phyloP scores from a whole-genome alignment of 768 basidiomycete species.

The Boletus fagicola region DNA sequence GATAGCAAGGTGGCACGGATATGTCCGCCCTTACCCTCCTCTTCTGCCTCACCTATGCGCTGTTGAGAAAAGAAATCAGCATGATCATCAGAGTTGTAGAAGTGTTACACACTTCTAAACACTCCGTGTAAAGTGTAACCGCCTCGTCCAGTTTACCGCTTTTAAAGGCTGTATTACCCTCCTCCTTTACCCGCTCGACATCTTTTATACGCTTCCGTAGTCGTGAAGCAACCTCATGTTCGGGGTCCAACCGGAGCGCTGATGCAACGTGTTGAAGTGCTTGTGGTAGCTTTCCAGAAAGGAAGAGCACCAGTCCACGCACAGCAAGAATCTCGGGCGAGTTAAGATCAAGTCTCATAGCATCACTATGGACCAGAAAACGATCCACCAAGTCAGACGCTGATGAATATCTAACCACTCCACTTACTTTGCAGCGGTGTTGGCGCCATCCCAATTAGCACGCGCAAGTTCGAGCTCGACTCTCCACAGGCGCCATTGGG shows the following conservation, averaged over 20 bases:
- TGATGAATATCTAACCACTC: background rate
- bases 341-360: slow-evolving; percentile 64
- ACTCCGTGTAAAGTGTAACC: slow-evolving; percentile 63
- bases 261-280: slow-evolving; percentile 68
- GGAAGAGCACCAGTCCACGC: slow-evolving; percentile 79
- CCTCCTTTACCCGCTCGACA: slow-evolving; percentile 80
- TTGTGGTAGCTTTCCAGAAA: slow-evolving; percentile 65
- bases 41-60: slow-evolving; percentile 64
- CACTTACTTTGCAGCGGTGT: slow-evolving; percentile 69
- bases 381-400: slow-evolving; percentile 4
- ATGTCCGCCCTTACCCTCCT: slow-evolving; percentile 77
- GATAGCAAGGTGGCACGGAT: slow-evolving; percentile 78
- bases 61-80: slow-evolving; percentile 26
- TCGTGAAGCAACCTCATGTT: slow-evolving; percentile 64
- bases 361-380: slow-evolving; percentile 50
- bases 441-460: slow-evolving; percentile 72
- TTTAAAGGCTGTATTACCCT: slow-evolving; percentile 80
- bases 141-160: slow-evolving; percentile 57
- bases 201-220: slow-evolving; percentile 79
- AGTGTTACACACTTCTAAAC: slow-evolving; percentile 54
- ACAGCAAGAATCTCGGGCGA: slow-evolving; percentile 77
- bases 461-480: slow-evolving; percentile 75
- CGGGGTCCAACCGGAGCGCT: slow-evolving; percentile 77
- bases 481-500: slow-evolving; percentile 78
- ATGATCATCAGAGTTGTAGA: background rate